Base-by-base conservation (phyloP, 176 grass and related monocot species). In the Oryza punctata region DNA sequence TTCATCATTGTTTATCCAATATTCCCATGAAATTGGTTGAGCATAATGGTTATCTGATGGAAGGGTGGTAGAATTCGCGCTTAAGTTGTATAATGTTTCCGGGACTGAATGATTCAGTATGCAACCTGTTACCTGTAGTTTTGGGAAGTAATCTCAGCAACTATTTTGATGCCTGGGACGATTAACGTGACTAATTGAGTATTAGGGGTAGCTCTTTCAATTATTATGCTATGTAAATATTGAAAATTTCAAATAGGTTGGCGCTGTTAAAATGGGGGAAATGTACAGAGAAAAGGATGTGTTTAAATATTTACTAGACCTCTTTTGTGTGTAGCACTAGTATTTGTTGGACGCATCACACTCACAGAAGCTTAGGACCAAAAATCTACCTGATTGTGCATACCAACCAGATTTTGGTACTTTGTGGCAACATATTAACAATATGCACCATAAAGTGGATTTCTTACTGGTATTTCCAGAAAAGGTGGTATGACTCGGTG, bases 391-490 rank as follows among this genome's bases (percentile, higher is more conserved):
- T 37, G 52, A 35, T 41, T 18, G 3, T 9, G 13, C 19, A 45
- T 70, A 19, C 11, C 23, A 70, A 40, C 50, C 77, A 28, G 15
- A 24, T 80, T 63, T 49, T 24, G 12, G 8, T 27, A 8, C 68
- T 84, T 10, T 67, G 10, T 3, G 5, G 10, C 19, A 47, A 82
- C 18, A 44, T 15, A 40, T 63, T 73, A 49, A 14, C 68, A 21
- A 27, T 78, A 32, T 68, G 33, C 25, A 77, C 77, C 38, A 33
- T 10, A 49, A 65, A 12, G 43, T 67, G 32, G 43, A 73, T 57
- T 70, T 19, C 32, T 59, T 63, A 26, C 27, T 79, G 24, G 75
- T 84, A 25, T 85, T 75, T 69, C 16, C 38, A 49, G 70, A 19
- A 61, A 83, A 50, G 64, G 4, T 0, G 13, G 32, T 49, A 43